Conservation (phyloP, 1,284 basidiomycete species). For the Ceratobasidium papillatum region DNA sequence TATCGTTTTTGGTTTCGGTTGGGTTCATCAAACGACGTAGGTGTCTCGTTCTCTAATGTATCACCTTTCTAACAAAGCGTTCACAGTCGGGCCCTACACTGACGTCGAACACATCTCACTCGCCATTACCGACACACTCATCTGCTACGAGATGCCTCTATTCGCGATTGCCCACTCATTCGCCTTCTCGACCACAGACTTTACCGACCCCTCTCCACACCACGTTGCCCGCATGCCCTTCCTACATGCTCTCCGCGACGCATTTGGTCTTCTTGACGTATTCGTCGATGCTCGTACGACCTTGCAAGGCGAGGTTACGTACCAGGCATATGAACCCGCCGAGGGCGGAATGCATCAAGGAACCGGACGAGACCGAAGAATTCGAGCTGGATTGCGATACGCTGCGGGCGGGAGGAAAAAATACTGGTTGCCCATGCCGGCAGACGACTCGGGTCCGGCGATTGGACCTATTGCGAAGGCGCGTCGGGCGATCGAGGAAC, state of each 20-base stretch:
- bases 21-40: slow-evolving; percentile 71
- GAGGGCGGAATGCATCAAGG: slow-evolving; percentile 93
- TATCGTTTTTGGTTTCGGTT: slow-evolving; percentile 89
- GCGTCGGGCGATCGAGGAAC: slow-evolving; percentile 52
- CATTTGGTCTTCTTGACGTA: slow-evolving; percentile 87
- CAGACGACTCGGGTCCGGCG: slow-evolving; percentile 52
- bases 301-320: slow-evolving; percentile 89
- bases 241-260: slow-evolving; percentile 86
- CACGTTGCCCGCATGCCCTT: slow-evolving; percentile 89
- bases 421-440: slow-evolving; percentile 86
- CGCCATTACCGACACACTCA: slow-evolving; percentile 87
- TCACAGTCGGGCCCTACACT: slow-evolving; percentile 81
- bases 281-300: slow-evolving; percentile 87
- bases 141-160: slow-evolving; percentile 97
- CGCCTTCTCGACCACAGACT: slow-evolving; percentile 87
- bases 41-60: background rate
- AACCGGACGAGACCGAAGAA: slow-evolving; percentile 79
- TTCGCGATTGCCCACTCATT: slow-evolving; percentile 95
- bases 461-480: slow-evolving; percentile 55
- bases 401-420: slow-evolving; percentile 86
- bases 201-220: slow-evolving; percentile 69
- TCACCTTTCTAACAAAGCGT: background rate
- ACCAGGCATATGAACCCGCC: slow-evolving; percentile 94
- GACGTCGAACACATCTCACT: slow-evolving; percentile 91
- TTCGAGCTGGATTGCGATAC: slow-evolving; percentile 90